phyloP scores from a whole-genome alignment of 495 filamentous ascomycete genomes.

The Penicillium antarcticum region DNA sequence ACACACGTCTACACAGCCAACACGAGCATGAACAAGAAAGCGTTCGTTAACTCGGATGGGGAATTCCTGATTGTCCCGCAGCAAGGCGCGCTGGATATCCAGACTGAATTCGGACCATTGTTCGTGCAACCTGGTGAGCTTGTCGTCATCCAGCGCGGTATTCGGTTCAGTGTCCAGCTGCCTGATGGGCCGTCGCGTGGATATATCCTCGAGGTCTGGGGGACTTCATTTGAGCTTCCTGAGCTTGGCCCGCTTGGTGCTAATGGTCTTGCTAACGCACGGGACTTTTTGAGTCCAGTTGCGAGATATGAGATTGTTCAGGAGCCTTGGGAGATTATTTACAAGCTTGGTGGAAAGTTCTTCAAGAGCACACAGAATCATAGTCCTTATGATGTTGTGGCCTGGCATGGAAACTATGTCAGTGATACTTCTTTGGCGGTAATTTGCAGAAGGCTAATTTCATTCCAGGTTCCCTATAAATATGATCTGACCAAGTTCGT shows the following conservation, averaged over 20 bases:
- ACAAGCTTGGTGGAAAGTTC: conserved; percentile 50
- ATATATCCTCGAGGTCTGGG: conserved; percentile 51
- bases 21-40: conserved; percentile 43
- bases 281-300: conserved; percentile 45
- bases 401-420: conserved; percentile 53
- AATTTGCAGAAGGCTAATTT: neutral
- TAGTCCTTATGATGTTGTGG: conserved; percentile 50
- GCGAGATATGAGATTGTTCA: conserved; percentile 40
- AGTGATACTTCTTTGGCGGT: neutral
- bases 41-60: conserved; percentile 49
- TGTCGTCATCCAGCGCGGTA: conserved; percentile 44
- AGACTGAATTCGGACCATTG: conserved; percentile 48
- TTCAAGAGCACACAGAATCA: conserved; percentile 48
- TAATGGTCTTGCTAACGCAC: conserved; percentile 48
- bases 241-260: conserved; percentile 50
- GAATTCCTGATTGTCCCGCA: conserved; percentile 49
- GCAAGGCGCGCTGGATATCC: conserved; percentile 45
- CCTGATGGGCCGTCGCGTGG: conserved; percentile 46
- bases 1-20: conserved; percentile 47
- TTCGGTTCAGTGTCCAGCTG: conserved; percentile 44
- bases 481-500: conserved; percentile 53
- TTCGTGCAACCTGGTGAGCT: conserved; percentile 49
- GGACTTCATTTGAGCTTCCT: conserved; percentile 44
- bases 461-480: conserved; percentile 39
- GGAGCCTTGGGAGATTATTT: conserved; percentile 45